Evolutionary conservation across 805 yeast species (phyloP).

Genomic region (Saccharomycopsis sp.): DNA sequence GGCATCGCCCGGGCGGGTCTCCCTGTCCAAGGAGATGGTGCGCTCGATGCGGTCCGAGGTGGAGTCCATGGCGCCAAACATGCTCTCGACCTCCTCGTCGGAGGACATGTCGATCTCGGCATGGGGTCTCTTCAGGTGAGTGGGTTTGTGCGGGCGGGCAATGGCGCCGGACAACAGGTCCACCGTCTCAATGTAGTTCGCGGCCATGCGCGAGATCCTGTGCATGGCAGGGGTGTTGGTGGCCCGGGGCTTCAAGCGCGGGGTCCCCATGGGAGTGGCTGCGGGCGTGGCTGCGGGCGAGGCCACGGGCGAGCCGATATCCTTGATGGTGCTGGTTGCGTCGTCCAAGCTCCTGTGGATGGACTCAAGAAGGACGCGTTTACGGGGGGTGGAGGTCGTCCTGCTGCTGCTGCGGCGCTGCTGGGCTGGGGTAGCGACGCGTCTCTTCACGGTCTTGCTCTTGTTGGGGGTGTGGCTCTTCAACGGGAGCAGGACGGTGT

Average conservation of each 20-base stretch:
- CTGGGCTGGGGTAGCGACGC: too few species aligned
- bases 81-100: slow-evolving; percentile 1
- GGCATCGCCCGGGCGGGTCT: neutral
- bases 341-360: slow-evolving; percentile 9
- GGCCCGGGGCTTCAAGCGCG: neutral
- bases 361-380: too few species aligned
- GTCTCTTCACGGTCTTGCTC: too few species aligned
- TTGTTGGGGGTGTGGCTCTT: too few species aligned
- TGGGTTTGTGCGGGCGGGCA: too few species aligned
- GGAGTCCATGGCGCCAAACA: neutral
- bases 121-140: neutral
- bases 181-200: too few species aligned
- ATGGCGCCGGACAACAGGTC: too few species aligned
- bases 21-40: neutral
- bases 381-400: too few species aligned
- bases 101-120: neutral
- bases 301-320: slow-evolving; percentile 6
- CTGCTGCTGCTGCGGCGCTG: too few species aligned
- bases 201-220: neutral
- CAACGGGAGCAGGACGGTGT: too few species aligned
- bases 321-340: neutral
- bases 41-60: neutral
- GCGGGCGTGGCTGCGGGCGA: slow-evolving; percentile 2
- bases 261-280: neutral
- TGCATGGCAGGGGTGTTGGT: neutral